Conservation (phyloP, 2,329 filamentous ascomycete species). For the Aspergillus spinulosporus region DNA sequence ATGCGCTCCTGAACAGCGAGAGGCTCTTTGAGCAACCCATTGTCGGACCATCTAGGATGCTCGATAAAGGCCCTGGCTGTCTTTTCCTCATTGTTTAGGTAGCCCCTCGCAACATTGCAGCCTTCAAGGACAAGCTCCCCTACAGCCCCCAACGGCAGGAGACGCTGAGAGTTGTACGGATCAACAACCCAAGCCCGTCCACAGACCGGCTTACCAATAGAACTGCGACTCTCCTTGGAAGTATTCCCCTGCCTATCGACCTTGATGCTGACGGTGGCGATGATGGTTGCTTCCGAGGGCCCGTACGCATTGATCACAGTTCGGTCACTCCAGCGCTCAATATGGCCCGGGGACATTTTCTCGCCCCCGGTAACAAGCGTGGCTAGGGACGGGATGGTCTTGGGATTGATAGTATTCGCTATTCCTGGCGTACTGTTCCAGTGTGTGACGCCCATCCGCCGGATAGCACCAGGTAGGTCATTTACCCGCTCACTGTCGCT, state of each 20-base stretch:
- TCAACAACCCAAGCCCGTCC: slow-evolving; percentile 43
- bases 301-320: slow-evolving; percentile 49
- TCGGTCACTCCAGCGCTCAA: slow-evolving; percentile 46
- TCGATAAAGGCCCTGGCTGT: slow-evolving; percentile 37
- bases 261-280: slow-evolving; percentile 34
- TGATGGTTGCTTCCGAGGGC: slow-evolving; percentile 43
- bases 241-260: slow-evolving; percentile 31
- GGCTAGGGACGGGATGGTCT: neutral
- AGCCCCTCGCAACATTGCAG: slow-evolving; percentile 47
- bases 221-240: slow-evolving; percentile 26
- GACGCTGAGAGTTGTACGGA: slow-evolving; percentile 34
- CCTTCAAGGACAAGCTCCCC: slow-evolving; percentile 52
- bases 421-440: neutral
- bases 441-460: neutral
- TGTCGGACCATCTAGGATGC: slow-evolving; percentile 33
- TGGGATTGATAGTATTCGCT: neutral
- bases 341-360: slow-evolving; percentile 43
- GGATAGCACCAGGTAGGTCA: neutral
- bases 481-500: neutral
- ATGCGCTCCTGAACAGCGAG: slow-evolving; percentile 12
- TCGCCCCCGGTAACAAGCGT: neutral
- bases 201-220: slow-evolving; percentile 21
- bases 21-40: slow-evolving; percentile 27
- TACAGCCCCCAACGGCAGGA: slow-evolving; percentile 47
- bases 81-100: slow-evolving; percentile 40